phyloP scores from a whole-genome alignment of 1,284 basidiomycete species.

The Exobasidium rhododendri region DNA sequence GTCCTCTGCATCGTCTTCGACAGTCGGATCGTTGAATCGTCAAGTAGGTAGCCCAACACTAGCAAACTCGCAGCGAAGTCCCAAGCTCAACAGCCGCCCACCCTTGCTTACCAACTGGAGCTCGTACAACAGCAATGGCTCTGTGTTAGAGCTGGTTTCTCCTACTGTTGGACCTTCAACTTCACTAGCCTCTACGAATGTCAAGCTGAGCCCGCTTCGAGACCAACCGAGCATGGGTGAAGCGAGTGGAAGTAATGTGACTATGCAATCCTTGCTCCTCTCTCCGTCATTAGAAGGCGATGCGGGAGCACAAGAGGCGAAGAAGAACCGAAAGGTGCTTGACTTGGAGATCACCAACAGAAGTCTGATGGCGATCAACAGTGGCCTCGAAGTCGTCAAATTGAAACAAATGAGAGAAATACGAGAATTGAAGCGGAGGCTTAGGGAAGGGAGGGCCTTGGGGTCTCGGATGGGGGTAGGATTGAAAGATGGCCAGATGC shows the following conservation, averaged over 20 bases:
- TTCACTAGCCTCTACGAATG: background rate
- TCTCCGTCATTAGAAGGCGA: conserved; percentile 9
- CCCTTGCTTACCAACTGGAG: conserved; percentile 1
- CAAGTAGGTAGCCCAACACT: background rate
- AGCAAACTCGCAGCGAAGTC: background rate
- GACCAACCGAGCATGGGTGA: background rate
- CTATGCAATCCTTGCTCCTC: background rate
- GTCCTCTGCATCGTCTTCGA: background rate
- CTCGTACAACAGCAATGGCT: background rate
- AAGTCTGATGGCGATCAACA: conserved; percentile 57
- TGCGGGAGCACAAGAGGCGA: conserved; percentile 39
- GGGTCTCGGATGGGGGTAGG: conserved; percentile 9
- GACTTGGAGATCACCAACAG: conserved; percentile 58
- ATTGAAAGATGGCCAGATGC: background rate
- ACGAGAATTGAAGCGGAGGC: conserved; percentile 42
- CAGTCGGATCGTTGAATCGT: background rate
- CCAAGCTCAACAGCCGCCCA: background rate
- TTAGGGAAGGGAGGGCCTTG: conserved; percentile 22
- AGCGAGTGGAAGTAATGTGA: background rate
- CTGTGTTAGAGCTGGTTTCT: background rate
- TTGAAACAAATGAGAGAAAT: conserved; percentile 56
- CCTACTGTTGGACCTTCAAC: background rate
- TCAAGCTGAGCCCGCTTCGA: background rate
- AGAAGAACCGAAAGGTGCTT: conserved; percentile 52
- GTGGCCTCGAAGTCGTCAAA: conserved; percentile 55